These are phyloP conservation scores for Aspergillus sclerotiicarbonarius DNA, from an alignment of 495 filamentous ascomycete species.

Conservation along the genomic window DNA sequence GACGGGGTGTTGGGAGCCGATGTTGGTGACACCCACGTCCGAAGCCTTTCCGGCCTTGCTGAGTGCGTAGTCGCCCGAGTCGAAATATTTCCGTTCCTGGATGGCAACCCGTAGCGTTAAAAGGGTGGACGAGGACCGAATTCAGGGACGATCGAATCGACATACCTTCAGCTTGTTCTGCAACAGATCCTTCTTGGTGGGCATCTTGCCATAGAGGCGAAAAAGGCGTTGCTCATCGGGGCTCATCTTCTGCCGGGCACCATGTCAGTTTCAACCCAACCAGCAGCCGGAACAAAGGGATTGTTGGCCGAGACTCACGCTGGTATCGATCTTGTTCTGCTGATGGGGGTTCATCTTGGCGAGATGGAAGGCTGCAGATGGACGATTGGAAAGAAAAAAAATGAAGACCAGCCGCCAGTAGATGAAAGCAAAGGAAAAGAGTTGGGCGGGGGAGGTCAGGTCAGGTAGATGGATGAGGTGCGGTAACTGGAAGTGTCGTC, in stretches of 20 bases:
- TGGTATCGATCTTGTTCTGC: conserved; percentile 95
- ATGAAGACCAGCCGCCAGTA: conserved; percentile 3
- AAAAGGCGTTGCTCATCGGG: conserved; percentile 94
- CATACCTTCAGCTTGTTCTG: conserved; percentile 90
- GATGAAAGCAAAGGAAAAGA: conserved; percentile 10
- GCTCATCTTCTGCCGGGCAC: conserved; percentile 65
- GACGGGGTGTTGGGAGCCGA: conserved; percentile 90
- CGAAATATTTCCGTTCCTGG: conserved; percentile 99
- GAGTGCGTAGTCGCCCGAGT: conserved; percentile 96
- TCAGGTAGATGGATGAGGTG: conserved; percentile 4
- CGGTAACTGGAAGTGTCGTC: conserved; percentile 19
- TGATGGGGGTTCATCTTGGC: conserved; percentile 88
- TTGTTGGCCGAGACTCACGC: conserved; percentile 56
- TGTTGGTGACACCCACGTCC: conserved; percentile 86
- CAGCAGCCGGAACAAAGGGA: conserved; percentile 12
- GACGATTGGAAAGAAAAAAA: not conserved
- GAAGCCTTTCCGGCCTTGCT: conserved; percentile 97
- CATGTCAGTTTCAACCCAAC: conserved; percentile 15
- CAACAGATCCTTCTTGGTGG: conserved; percentile 90
- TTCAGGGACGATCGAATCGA: not conserved
- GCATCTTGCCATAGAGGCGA: conserved; percentile 94
- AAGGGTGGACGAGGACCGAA: not conserved
- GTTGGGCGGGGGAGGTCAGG: conserved; percentile 17
- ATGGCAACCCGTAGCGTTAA: conserved; percentile 7
- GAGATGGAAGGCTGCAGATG: conserved; percentile 3